These are phyloP conservation scores for Aspergillus niger DNA, from an alignment of 2,329 filamentous ascomycete species.

Conservation along the genomic window DNA sequence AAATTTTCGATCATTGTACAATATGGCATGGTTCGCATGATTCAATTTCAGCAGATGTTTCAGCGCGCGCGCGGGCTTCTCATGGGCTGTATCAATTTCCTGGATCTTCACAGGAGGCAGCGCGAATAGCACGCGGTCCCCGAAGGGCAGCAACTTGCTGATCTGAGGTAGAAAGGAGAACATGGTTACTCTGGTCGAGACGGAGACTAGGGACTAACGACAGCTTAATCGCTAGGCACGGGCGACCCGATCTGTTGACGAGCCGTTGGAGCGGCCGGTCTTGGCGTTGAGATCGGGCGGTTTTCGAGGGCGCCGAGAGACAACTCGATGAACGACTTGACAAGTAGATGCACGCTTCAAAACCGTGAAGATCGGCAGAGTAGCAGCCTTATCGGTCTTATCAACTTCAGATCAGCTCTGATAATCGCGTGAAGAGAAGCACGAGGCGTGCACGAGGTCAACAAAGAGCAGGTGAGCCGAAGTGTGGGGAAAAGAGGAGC, in stretches of 20 bases:
- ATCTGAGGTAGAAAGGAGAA: conserved; percentile 28
- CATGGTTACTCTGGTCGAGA: conserved; percentile 12
- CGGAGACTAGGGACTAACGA: background rate
- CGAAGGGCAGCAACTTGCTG: conserved; percentile 27
- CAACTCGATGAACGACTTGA: background rate
- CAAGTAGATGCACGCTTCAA: background rate
- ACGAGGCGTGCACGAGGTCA: background rate
- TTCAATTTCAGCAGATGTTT: conserved; percentile 92
- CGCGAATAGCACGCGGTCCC: conserved; percentile 35
- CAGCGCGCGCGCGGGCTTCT: conserved; percentile 77
- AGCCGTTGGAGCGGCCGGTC: background rate
- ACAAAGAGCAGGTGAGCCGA: background rate
- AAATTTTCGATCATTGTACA: conserved; percentile 73
- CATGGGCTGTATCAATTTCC: conserved; percentile 75
- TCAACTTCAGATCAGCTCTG: background rate
- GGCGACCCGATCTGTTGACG: background rate
- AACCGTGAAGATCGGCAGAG: background rate
- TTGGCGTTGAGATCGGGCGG: conserved; percentile 7
- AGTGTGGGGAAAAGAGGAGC: background rate
- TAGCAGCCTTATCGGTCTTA: background rate
- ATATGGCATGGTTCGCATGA: conserved; percentile 82
- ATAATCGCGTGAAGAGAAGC: background rate
- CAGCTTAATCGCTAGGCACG: background rate
- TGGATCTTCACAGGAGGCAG: conserved; percentile 72
- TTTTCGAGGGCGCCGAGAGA: background rate